Percentiles rank a stretch among this genome's conserved stretches.
These are phyloP conservation scores for Oryza meridionalis DNA, from an alignment of 176 grass and related monocot genomes.

Conservation along the genomic window DNA sequence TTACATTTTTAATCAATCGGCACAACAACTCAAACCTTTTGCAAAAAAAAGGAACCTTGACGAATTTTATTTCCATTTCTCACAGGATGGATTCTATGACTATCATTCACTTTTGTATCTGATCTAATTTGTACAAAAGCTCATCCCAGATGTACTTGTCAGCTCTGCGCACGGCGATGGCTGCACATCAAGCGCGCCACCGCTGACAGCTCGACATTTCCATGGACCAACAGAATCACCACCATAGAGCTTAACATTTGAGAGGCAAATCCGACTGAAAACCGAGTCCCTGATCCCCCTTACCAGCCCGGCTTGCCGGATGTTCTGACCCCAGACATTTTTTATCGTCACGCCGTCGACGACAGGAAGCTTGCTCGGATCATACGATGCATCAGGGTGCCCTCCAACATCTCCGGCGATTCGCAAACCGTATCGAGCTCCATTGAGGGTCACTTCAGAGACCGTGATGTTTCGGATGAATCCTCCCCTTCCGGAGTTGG, in stretches of 20 bases:
- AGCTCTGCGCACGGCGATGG: constrained; percentile 61
- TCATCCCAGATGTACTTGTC: constrained; percentile 45
- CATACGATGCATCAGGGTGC: constrained; percentile 61
- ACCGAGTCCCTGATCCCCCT: constrained; percentile 60
- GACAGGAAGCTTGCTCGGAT: constrained; percentile 48
- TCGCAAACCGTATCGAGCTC: constrained; percentile 58
- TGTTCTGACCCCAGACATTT: constrained; percentile 64
- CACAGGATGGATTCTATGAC: constrained; percentile 14
- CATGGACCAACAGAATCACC: constrained; percentile 38
- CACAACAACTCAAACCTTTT: background rate
- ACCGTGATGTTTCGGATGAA: constrained; percentile 73
- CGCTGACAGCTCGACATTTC: constrained; percentile 61
- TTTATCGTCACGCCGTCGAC: constrained; percentile 56
- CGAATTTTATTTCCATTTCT: constrained; percentile 1
- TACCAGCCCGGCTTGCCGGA: constrained; percentile 63
- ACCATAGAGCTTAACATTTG: constrained; percentile 58
- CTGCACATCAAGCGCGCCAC: constrained; percentile 55
- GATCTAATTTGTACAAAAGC: constrained; percentile 51
- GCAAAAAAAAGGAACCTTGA: background rate
- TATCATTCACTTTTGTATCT: constrained; percentile 10
- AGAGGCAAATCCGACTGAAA: constrained; percentile 74
- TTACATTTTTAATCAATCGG: constrained; percentile 23
- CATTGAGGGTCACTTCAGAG: constrained; percentile 58
- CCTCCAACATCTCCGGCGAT: constrained; percentile 62
- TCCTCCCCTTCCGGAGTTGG: constrained; percentile 70